Base-by-base conservation (phyloP, 305 asterid species). In the Caryopteris hybrid region DNA sequence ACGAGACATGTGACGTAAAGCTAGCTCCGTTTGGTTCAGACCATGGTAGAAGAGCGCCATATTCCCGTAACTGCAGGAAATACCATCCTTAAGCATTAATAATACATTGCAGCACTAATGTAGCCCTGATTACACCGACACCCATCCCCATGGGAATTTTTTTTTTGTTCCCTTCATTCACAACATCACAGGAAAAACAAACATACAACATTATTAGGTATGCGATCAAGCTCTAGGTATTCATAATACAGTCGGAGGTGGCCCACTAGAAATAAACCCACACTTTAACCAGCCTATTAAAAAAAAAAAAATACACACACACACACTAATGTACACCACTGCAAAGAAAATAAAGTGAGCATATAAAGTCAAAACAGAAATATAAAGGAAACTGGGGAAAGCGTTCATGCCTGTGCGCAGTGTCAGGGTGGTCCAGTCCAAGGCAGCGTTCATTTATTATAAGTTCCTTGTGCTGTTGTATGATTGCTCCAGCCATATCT, bases 41-140 rank as follows among this genome's bases (percentile, higher is more conserved):
- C 98, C 96, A 47, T 95, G 99, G 71, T 95, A 91, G 76, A 91
- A 95, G 50, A 91, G 87, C 68, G 96, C 99, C 98, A 95, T 89
- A 80, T 91, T 95, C 71, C 99, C 98, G 56, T 95, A 95, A 73
- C 99, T 95, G 93, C 79, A 79, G 22, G 45, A 21, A 54, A 64
- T 34, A 54, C 4, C 1, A 36, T 43, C 17, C 43, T 29, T 71
- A 22, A 71, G 38, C 18, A 43, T 38, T 14, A 42, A 10, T 9
- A 33, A 63, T 7, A 51, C 17, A 64, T n/a, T n/a, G n/a, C n/a
- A n/a, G n/a, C n/a, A n/a, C n/a, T 8, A 58, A 16, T 22, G 33
- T 6, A 58, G 42, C 48, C 53, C 41, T 4, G 20, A 10, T 2
- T 17, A 14, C n/a, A 36, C 42, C 8, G 0, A 3, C 43, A 23